Conservation (phyloP, 345 rosid genomes). For the Turritis glabra region DNA sequence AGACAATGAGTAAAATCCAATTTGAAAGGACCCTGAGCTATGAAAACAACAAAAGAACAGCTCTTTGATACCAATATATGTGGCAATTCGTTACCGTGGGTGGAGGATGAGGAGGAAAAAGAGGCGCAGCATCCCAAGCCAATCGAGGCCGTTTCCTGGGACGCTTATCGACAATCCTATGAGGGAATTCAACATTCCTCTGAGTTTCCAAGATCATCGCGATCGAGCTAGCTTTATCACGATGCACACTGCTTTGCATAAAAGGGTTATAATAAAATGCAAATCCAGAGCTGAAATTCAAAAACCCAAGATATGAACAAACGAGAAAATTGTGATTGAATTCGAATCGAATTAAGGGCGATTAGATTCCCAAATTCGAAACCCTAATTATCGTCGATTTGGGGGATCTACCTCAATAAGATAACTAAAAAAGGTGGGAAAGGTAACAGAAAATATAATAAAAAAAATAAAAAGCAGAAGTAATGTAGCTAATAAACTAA, state of each 20-base stretch:
- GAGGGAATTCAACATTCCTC: slow-evolving; percentile 61
- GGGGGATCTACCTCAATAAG: slow-evolving; percentile 23
- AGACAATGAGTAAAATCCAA: background rate
- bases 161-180: slow-evolving; percentile 61
- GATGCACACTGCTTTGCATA: slow-evolving; percentile 37
- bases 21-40: background rate
- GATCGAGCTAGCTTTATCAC: slow-evolving; percentile 37
- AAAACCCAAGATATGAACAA: slow-evolving; percentile 1
- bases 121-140: slow-evolving; percentile 65
- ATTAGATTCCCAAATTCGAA: slow-evolving; percentile 37
- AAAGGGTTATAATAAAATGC: slow-evolving; percentile 1
- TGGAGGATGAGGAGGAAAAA: slow-evolving; percentile 45
- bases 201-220: slow-evolving; percentile 62
- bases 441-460: slow-evolving; percentile 24
- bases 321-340: background rate
- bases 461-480: background rate
- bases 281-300: slow-evolving; percentile 19
- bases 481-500: slow-evolving; percentile 23
- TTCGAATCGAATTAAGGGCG: slow-evolving; percentile 24
- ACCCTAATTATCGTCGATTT: slow-evolving; percentile 43
- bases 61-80: background rate
- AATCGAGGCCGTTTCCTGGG: slow-evolving; percentile 74
- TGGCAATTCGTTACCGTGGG: slow-evolving; percentile 45
- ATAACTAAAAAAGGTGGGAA: slow-evolving; percentile 36
- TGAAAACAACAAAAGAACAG: background rate